These are phyloP conservation scores for Marasmius oreades DNA, from an alignment of 1,284 basidiomycete species.

Conservation along the genomic window DNA sequence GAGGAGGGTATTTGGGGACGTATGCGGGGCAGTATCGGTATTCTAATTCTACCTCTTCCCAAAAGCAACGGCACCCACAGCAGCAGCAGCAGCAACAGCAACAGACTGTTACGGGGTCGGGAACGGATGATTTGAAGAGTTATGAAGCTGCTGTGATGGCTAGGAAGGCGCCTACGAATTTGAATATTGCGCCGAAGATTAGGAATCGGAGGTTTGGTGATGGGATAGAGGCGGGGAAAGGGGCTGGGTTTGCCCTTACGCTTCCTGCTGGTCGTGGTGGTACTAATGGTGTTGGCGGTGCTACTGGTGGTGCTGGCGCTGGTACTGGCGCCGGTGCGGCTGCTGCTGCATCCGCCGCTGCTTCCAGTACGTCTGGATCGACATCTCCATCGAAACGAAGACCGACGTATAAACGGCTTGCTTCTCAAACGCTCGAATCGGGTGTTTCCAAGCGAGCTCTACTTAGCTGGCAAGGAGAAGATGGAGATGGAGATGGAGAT, in stretches of 20 bases:
- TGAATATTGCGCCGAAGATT: conserved; percentile 39
- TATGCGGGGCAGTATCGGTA: background rate
- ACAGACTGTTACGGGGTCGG: conserved; percentile 31
- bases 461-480: too few relatives aligned
- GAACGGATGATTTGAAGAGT: conserved; percentile 58
- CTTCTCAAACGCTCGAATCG: conserved; percentile 67
- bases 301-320: background rate
- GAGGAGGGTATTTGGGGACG: conserved; percentile 15
- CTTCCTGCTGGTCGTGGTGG: background rate
- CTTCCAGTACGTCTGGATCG: conserved; percentile 20
- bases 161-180: conserved; percentile 52
- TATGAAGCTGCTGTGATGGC: conserved; percentile 76
- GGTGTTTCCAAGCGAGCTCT: conserved; percentile 49
- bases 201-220: conserved; percentile 21
- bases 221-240: conserved; percentile 3
- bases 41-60: background rate
- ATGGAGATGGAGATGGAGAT: conserved; percentile 19
- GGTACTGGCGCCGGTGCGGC: background rate
- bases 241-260: too few relatives aligned
- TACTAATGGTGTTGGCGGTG: background rate
- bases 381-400: conserved; percentile 28
- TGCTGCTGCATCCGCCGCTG: conserved; percentile 19
- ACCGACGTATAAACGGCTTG: conserved; percentile 68
- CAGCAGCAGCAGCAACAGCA: background rate
- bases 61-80: background rate